Conservation (phyloP, 2,329 filamentous ascomycete species). For the Bipolaris bicolor region DNA sequence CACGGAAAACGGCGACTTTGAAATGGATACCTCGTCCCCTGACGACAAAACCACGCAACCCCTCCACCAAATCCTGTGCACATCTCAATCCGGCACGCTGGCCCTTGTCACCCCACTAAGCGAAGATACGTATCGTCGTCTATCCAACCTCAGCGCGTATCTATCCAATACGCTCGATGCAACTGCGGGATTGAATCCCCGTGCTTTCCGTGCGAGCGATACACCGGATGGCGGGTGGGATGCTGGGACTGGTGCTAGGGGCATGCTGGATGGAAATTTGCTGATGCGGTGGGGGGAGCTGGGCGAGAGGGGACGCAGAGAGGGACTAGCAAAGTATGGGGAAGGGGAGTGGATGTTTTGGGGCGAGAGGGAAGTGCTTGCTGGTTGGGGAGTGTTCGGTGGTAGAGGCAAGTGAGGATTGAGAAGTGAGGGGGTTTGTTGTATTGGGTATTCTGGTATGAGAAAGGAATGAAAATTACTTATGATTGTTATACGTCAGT, state of each 20-base stretch:
- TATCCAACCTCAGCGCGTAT: slow-evolving; percentile 81
- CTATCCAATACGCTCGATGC: slow-evolving; percentile 77
- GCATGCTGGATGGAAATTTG: slow-evolving; percentile 79
- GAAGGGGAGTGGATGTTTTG: slow-evolving; percentile 70
- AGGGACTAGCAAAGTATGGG: slow-evolving; percentile 77
- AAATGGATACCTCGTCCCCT: slow-evolving; percentile 7
- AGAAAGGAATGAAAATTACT: no score
- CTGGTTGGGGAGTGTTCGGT: slow-evolving; percentile 65
- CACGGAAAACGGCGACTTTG: slow-evolving; percentile 11
- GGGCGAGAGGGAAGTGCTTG: slow-evolving; percentile 70
- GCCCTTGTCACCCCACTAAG: slow-evolving; percentile 77
- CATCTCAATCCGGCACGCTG: slow-evolving; percentile 70
- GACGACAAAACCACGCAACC: slow-evolving; percentile 5
- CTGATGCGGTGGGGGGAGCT: slow-evolving; percentile 78
- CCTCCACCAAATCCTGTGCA: slow-evolving; percentile 42
- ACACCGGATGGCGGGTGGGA: slow-evolving; percentile 32
- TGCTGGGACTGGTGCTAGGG: slow-evolving; percentile 59
- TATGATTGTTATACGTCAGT: no score
- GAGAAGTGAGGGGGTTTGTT: no score
- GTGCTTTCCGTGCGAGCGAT: slow-evolving; percentile 70
- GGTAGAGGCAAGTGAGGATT: slow-evolving; percentile 13
- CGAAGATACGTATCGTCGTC: slow-evolving; percentile 81
- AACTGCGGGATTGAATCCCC: slow-evolving; percentile 80
- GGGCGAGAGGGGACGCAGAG: slow-evolving; percentile 70
- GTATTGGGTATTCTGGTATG: no score